These are phyloP conservation scores for Isoetes engelmannii DNA, from an alignment of 83 land plant species.

Conservation along the genomic window DNA sequence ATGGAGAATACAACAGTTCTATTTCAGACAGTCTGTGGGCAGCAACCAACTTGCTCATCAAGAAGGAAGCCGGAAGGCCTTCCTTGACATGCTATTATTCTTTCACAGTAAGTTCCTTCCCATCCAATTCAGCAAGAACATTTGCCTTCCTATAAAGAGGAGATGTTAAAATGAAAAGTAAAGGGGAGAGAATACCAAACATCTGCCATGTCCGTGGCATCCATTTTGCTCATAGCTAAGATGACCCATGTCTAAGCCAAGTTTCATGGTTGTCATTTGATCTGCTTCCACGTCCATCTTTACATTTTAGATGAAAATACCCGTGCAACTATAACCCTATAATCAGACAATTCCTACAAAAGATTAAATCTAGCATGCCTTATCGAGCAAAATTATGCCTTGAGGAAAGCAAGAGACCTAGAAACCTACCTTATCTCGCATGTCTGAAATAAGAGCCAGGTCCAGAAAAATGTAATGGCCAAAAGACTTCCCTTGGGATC, in stretches of 20 bases:
- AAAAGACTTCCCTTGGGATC: too few relatives aligned
- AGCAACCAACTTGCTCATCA: slow-evolving; percentile 8
- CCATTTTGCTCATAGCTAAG: neutral
- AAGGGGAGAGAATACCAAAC: neutral
- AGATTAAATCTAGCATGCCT: too few relatives aligned
- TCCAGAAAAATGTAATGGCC: too few relatives aligned
- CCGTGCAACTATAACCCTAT: neutral
- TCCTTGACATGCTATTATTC: slow-evolving; percentile 14
- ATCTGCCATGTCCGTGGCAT: slow-evolving; percentile 15
- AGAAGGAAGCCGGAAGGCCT: slow-evolving; percentile 10
- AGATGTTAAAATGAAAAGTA: neutral
- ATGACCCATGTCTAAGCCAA: slow-evolving; percentile 3
- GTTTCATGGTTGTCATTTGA: neutral
- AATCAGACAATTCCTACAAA: too few relatives aligned
- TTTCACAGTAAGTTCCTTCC: slow-evolving; percentile 19
- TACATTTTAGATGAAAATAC: slow-evolving; percentile 8
- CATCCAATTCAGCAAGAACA: slow-evolving; percentile 15
- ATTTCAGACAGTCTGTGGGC: slow-evolving; percentile 13
- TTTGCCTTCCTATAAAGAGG: slow-evolving; percentile 5
- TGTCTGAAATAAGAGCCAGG: too few relatives aligned
- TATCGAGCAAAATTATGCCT: too few relatives aligned
- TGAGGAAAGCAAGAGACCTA: too few relatives aligned
- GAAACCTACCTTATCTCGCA: too few relatives aligned
- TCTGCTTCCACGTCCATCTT: slow-evolving; percentile 19
- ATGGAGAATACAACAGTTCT: slow-evolving; percentile 11